phyloP scores from a whole-genome alignment of 306 rosid species.

The Psophocarpus tetragonolobus region DNA sequence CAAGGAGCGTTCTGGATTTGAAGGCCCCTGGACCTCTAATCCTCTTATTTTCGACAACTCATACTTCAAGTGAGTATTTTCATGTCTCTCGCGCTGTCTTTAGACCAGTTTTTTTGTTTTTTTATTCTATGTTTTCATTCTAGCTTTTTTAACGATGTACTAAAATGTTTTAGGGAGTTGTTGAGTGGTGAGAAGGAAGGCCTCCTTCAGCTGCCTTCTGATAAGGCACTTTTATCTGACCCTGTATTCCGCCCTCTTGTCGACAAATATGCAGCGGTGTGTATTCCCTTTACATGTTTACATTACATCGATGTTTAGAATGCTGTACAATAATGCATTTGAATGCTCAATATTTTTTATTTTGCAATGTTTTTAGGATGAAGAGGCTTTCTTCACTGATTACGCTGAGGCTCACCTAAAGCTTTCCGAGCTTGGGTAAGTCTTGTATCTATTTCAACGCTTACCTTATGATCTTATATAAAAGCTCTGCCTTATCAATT shows the following conservation, averaged over 20 bases:
- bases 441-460: background rate
- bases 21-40: slow-evolving; percentile 93
- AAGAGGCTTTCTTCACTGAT: slow-evolving; percentile 84
- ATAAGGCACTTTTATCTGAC: slow-evolving; percentile 79
- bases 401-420: slow-evolving; percentile 70
- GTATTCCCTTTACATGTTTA: background rate
- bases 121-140: background rate
- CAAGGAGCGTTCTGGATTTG: slow-evolving; percentile 99
- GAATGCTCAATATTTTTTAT: background rate
- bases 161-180: slow-evolving; percentile 52
- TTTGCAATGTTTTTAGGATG: slow-evolving; percentile 54
- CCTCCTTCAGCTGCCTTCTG: slow-evolving; percentile 78
- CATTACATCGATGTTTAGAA: background rate
- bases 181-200: slow-evolving; percentile 86
- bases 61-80: slow-evolving; percentile 66
- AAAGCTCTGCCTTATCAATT: background rate
- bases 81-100: no score
- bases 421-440: slow-evolving; percentile 97
- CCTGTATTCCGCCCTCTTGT: slow-evolving; percentile 96
- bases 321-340: no score
- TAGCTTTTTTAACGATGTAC: background rate
- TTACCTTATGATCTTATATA: background rate
- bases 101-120: background rate
- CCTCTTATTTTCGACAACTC: slow-evolving; percentile 92
- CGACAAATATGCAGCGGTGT: slow-evolving; percentile 90